phyloP scores from a whole-genome alignment of 2,329 filamentous ascomycete species.

The Pseudovirgaria hyperparasitica region DNA sequence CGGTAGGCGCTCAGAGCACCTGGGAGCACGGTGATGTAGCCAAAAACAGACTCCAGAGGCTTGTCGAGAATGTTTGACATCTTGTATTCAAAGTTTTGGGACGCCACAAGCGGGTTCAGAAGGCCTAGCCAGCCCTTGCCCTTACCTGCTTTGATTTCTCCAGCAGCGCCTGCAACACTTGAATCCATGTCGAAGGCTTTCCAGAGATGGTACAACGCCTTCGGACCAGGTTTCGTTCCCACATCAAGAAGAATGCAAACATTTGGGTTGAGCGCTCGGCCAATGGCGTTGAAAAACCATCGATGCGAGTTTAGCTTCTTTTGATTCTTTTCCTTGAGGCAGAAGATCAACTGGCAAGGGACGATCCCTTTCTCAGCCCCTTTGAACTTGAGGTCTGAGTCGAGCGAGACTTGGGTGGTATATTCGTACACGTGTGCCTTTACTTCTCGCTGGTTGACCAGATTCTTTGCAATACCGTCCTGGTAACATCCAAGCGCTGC shows the following conservation, averaged over 20 bases:
- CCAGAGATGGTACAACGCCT: constrained; percentile 94
- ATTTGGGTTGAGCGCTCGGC: constrained; percentile 81
- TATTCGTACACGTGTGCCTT: constrained; percentile 98
- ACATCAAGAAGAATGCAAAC: constrained; percentile 96
- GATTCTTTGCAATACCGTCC: constrained; percentile 95
- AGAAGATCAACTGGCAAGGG: constrained; percentile 96
- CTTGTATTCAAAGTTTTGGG: constrained; percentile 99
- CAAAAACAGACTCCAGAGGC: constrained; percentile 90
- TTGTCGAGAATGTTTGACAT: constrained; percentile 99
- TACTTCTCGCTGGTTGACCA: constrained; percentile 90
- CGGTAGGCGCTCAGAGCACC: constrained; percentile 92
- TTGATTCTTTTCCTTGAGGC: constrained; percentile 91
- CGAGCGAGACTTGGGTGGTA: constrained; percentile 92
- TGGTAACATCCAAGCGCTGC: constrained; percentile 98
- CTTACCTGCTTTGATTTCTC: constrained; percentile 96
- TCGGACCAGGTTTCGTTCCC: constrained; percentile 78
- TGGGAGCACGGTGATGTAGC: constrained; percentile 93
- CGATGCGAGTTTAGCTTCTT: constrained; percentile 97
- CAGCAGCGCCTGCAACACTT: constrained; percentile 90
- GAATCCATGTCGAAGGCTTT: constrained; percentile 98
- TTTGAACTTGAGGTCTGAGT: constrained; percentile 95
- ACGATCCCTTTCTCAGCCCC: constrained; percentile 98
- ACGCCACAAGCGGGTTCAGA: constrained; percentile 87
- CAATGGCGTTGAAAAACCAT: constrained; percentile 99
- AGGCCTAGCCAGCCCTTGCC: constrained; percentile 72